Percentiles rank a stretch among this genome's conserved stretches.
Conservation (phyloP, 208 protist species). For the Crithidia mellificae region DNA sequence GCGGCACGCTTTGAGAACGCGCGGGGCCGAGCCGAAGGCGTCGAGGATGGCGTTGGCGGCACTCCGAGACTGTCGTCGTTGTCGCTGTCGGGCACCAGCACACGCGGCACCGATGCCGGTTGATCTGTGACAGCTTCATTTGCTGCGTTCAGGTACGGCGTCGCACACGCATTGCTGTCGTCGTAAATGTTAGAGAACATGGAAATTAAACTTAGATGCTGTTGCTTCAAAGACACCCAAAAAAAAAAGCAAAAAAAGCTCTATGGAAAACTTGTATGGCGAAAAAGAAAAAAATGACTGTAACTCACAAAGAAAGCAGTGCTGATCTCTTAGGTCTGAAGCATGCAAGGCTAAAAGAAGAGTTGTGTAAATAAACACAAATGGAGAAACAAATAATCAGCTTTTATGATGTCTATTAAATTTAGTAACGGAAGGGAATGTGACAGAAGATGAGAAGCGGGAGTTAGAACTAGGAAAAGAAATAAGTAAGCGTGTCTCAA, state of each 20-base stretch:
- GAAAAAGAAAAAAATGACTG: too few relatives aligned
- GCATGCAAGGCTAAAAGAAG: neutral
- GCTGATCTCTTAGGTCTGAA: too few relatives aligned
- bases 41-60: neutral
- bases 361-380: conserved; percentile 12
- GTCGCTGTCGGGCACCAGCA: conserved; percentile 35
- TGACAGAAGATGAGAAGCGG: too few relatives aligned
- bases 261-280: conserved; percentile 1
- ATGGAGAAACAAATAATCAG: neutral
- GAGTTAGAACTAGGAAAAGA: too few relatives aligned
- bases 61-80: conserved; percentile 26
- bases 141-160: neutral
- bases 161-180: too few relatives aligned
- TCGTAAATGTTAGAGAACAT: conserved; percentile 12
- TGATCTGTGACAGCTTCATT: neutral
- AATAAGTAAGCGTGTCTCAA: too few relatives aligned
- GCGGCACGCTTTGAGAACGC: conserved; percentile 32
- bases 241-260: conserved; percentile 8
- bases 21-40: conserved; percentile 1
- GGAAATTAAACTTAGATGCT: too few relatives aligned
- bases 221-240: too few relatives aligned
- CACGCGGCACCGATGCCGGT: neutral
- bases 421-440: too few relatives aligned
- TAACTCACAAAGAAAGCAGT: too few relatives aligned
- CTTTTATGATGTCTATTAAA: too few relatives aligned